Evolutionary conservation across 2,329 filamentous ascomycete genomes (phyloP).

Genomic region (Monilinia fructigena): DNA sequence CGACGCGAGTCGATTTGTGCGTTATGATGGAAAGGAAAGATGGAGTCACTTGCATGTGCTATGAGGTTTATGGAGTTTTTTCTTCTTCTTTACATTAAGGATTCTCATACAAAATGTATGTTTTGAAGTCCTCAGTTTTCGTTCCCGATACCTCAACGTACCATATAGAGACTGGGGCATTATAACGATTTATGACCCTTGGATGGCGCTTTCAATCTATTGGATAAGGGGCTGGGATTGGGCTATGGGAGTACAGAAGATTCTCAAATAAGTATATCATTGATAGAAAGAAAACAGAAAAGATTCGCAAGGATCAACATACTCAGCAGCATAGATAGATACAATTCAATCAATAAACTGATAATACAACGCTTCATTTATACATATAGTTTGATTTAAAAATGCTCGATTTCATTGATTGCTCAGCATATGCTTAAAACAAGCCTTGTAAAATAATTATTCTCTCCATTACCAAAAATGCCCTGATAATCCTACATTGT

Average conservation of each 20-base stretch:
- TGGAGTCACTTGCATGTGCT: conserved; percentile 4
- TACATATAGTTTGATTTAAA: not conserved
- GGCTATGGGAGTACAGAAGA: conserved; percentile 9
- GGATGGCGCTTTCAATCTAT: conserved; percentile 14
- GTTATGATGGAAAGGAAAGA: conserved; percentile 3
- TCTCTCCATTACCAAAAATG: not conserved
- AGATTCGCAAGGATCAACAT: conserved; percentile 20
- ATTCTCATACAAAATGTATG: not conserved
- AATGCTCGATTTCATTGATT: not conserved
- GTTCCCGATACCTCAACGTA: conserved; percentile 14
- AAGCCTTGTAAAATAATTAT: no score
- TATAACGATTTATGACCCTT: conserved; percentile 11
- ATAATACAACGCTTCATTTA: conserved; percentile 7
- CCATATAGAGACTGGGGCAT: not conserved
- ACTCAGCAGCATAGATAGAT: conserved; percentile 9
- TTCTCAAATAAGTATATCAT: conserved; percentile 23
- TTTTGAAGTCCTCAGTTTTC: not conserved
- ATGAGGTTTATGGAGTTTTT: conserved; percentile 7
- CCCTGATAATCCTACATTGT: not conserved
- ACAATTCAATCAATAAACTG: conserved; percentile 5
- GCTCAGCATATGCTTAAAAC: no score
- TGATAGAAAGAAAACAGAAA: conserved; percentile 18
- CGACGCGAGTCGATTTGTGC: conserved; percentile 19
- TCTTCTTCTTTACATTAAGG: not conserved
- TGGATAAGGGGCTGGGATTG: not conserved